Base-by-base conservation (phyloP, 768 basidiomycete species). In the Tulasnella sp. region DNA sequence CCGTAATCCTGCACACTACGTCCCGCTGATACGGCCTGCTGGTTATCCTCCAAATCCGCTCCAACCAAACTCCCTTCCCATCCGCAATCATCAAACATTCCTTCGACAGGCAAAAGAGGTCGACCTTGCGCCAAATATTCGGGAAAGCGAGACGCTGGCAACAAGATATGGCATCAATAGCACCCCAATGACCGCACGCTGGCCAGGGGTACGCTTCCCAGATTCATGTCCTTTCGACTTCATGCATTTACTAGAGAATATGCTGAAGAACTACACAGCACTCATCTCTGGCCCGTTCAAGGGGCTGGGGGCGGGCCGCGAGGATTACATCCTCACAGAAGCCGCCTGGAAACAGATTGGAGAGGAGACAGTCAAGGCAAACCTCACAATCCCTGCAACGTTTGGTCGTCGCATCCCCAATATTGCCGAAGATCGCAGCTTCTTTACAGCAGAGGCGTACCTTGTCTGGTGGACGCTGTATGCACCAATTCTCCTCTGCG, bases 221-320 rank as follows among this genome's bases (percentile, higher is more conserved):
- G 17, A 2, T 72, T 73, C 75, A 23, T 67, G 66, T 32, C 75
- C 74, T 0, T 71, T 71, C 59, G 75, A 78, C 51, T 74, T 76
- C 65, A 76, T 78, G 72, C 76, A 79, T 52, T 66, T 75, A 0
- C 64, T 77, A 62, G 73, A 75, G 58, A 78, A 78, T 59, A 41
- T 75, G 1, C 59, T 75, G 19, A 63, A 60, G 19, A 73, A 72
- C 49, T 66, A 78, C 1, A 62, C 77, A 27, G 17, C 53, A 0
- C 62, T 73, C 0, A 73, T 73, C 71, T 71, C 66, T 1, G 73
- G 74, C 0, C 58, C 63, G 14, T 76, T 67, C 67, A 78, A 77
- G 59, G 70, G 62, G 6, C 61, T 75, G 1, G 66, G 72, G 41
- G 35, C 63, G 7, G 67, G 67, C 0, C 29, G 14, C 3, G 69